Evolutionary conservation across 78 protist genomes (phyloP).

Genomic region (Dictyostelium firmibasis): DNA sequence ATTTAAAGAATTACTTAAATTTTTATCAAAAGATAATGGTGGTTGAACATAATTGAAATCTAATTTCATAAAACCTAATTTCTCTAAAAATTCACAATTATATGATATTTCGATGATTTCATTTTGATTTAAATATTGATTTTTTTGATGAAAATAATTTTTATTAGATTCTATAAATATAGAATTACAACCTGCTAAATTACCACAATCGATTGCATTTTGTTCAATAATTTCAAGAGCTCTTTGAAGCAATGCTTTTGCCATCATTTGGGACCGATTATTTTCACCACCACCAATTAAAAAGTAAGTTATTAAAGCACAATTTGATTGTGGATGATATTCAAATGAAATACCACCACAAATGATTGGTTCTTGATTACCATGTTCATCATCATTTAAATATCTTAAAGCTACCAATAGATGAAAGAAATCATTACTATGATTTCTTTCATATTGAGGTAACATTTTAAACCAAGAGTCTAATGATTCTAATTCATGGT

Average conservation of each 20-base stretch:
- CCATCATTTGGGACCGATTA: slow-evolving; percentile 17
- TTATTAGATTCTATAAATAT: slow-evolving; percentile 45
- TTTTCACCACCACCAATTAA: slow-evolving; percentile 50
- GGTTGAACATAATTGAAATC: slow-evolving; percentile 57
- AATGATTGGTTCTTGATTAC: slow-evolving; percentile 11
- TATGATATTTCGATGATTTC: slow-evolving; percentile 22
- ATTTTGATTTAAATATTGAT: neutral
- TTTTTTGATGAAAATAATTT: neutral
- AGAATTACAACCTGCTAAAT: slow-evolving; percentile 75
- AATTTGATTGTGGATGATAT: slow-evolving; percentile 15
- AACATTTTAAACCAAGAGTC: slow-evolving; percentile 50
- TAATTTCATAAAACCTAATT: slow-evolving; percentile 39
- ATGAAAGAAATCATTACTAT: slow-evolving; percentile 23
- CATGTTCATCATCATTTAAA: neutral
- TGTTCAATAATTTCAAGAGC: slow-evolving; percentile 46
- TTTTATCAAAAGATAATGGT: slow-evolving; percentile 29
- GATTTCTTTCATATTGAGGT: neutral
- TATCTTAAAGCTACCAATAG: slow-evolving; percentile 45
- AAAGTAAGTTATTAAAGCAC: slow-evolving; percentile 47
- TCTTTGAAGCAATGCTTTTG: slow-evolving; percentile 44
- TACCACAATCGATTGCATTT: slow-evolving; percentile 43
- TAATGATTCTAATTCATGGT: slow-evolving; percentile 33
- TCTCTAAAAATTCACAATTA: neutral
- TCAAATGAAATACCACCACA: slow-evolving; percentile 75
- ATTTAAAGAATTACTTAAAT: neutral